Evolutionary conservation across 23 red algal species (phyloP).

Genomic region (Agarophyton chilense): DNA sequence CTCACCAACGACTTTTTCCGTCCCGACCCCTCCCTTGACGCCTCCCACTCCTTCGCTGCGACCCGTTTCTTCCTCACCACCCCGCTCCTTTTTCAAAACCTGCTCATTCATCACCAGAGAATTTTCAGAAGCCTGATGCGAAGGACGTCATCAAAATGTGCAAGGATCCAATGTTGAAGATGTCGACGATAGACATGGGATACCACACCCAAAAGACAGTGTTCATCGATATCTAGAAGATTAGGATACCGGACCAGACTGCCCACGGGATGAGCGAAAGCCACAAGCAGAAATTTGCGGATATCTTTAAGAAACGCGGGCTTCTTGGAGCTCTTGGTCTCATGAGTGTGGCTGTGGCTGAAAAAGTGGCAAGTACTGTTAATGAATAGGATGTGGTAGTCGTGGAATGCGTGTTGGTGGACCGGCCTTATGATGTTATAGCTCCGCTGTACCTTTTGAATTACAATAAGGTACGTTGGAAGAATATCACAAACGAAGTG

Average conservation of each 20-base stretch:
- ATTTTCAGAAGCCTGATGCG: background rate
- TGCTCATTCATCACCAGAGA: no score
- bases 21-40: no score
- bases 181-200: background rate
- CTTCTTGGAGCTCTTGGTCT: background rate
- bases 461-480: background rate
- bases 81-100: no score
- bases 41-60: no score
- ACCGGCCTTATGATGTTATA: background rate
- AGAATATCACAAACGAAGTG: background rate
- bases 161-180: background rate
- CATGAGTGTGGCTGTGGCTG: slow-evolving; percentile 19
- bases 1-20: no score
- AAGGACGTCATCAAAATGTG: background rate
- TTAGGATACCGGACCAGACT: background rate
- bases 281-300: background rate
- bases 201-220: background rate
- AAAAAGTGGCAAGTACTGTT: background rate
- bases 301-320: background rate
- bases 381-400: background rate
- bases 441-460: background rate
- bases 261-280: background rate
- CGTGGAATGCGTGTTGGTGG: background rate
- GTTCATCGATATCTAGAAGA: background rate
- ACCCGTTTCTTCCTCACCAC: no score